A percentile compares a stretch with the other conserved stretches of the same genome.
These are phyloP conservation scores for Phialocephala subalpina DNA, from an alignment of 2,329 filamentous ascomycete species.

Conservation along the genomic window DNA sequence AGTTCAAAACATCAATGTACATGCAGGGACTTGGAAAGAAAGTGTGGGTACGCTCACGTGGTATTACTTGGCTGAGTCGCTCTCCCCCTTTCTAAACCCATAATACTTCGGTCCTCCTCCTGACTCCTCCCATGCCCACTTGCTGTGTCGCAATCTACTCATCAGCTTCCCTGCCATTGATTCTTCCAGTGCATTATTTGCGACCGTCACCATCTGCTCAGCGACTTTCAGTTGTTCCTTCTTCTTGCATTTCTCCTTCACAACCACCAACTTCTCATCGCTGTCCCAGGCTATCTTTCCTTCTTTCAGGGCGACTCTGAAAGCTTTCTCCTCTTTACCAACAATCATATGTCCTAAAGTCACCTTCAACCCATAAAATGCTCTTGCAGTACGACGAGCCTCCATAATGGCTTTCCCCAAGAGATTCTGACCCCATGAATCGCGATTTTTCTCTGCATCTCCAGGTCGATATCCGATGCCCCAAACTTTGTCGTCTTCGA, in stretches of 20 bases:
- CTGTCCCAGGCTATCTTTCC: not conserved
- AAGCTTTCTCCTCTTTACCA: not conserved
- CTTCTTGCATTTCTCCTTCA: not conserved
- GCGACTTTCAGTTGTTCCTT: not conserved
- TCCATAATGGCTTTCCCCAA: not conserved
- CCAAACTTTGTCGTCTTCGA: not conserved
- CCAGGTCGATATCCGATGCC: not conserved
- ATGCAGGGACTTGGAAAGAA: too few species aligned
- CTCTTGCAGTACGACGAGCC: not conserved
- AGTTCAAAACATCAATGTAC: too few species aligned
- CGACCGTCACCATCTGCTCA: not conserved
- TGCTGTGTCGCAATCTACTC: not conserved
- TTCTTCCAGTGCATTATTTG: not conserved
- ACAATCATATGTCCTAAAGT: not conserved
- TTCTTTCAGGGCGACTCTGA: not conserved
- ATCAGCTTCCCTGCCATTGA: not conserved
- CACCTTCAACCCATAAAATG: not conserved
- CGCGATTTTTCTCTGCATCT: not conserved
- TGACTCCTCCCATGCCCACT: too few species aligned
- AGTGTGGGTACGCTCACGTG: too few species aligned
- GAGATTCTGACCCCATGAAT: not conserved
- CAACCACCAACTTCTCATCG: not conserved
- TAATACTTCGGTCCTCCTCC: not conserved
- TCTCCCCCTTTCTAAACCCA: too few species aligned
- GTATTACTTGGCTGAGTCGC: too few species aligned